These are phyloP conservation scores for Aristolochia californica DNA, from an alignment of 164 flowering plant genomes.

Conservation along the genomic window DNA sequence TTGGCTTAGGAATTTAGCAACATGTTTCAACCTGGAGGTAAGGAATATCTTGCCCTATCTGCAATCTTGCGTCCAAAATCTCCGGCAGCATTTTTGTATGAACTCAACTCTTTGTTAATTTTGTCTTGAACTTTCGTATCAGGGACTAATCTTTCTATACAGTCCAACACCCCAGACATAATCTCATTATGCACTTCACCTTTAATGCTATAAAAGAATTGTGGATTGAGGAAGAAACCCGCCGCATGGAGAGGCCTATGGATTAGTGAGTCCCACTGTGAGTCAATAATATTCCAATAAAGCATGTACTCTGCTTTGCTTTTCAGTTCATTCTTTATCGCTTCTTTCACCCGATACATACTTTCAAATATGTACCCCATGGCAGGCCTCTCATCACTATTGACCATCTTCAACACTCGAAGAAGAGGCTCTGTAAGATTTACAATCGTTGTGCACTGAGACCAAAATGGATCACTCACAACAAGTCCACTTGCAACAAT, in stretches of 20 bases:
- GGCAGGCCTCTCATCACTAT: conserved; percentile 53
- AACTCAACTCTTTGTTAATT: conserved; percentile 61
- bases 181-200: conserved; percentile 57
- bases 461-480: conserved; percentile 59
- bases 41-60: conserved; percentile 54
- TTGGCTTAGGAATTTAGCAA: too few relatives aligned
- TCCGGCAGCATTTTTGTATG: conserved; percentile 62
- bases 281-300: conserved; percentile 78
- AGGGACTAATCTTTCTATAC: conserved; percentile 76
- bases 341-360: conserved; percentile 64
- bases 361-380: conserved; percentile 80
- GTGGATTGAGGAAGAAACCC: conserved; percentile 81
- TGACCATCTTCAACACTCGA: conserved; percentile 41
- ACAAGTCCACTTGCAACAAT: conserved; percentile 40
- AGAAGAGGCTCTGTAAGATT: conserved; percentile 53
- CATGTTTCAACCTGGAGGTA: conserved; percentile 64
- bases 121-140: conserved; percentile 64
- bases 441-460: conserved; percentile 31
- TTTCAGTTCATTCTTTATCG: conserved; percentile 53
- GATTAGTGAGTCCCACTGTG: conserved; percentile 50
- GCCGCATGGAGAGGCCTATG: conserved; percentile 72
- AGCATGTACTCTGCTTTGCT: conserved; percentile 42
- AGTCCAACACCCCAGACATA: conserved; percentile 59
- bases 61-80: conserved; percentile 92
- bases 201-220: conserved; percentile 54